Percentiles rank a stretch among this genome's conserved stretches.
phyloP scores from a whole-genome alignment of 1,284 basidiomycete species.

The Cryptococcus sp. region DNA sequence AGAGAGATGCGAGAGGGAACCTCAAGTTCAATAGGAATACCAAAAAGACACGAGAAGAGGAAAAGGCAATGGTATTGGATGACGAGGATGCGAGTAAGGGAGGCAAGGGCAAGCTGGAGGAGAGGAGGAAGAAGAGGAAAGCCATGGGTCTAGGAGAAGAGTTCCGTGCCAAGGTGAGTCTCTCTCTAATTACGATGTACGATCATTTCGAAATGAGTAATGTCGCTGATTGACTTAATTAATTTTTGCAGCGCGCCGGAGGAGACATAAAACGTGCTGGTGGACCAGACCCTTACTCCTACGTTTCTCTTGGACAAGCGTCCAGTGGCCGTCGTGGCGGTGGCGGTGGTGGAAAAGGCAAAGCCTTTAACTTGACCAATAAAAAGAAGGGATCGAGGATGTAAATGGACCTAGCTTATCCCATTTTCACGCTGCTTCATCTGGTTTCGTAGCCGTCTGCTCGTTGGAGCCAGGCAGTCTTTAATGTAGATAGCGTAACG shows the following conservation, averaged over 20 bases:
- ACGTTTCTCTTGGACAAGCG: conserved; percentile 77
- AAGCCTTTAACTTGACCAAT: conserved; percentile 46
- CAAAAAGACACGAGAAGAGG: conserved; percentile 75
- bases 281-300: conserved; percentile 85
- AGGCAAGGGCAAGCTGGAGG: conserved; percentile 55
- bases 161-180: conserved; percentile 73
- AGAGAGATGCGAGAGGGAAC: conserved; percentile 75
- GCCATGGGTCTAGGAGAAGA: conserved; percentile 72
- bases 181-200: not conserved
- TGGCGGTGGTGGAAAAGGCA: conserved; percentile 29
- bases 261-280: conserved; percentile 87
- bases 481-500: no score
- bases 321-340: conserved; percentile 51
- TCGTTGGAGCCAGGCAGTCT: no score
- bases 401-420: no score
- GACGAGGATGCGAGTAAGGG: conserved; percentile 58
- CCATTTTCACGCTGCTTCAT: no score
- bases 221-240: not conserved
- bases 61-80: conserved; percentile 44
- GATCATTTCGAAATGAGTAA: not conserved
- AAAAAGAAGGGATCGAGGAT: conserved; percentile 52
- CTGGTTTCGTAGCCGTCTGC: no score
- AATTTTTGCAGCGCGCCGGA: conserved; percentile 69
- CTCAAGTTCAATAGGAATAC: conserved; percentile 98
- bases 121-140: conserved; percentile 58